Conservation (phyloP, 2,329 filamentous ascomycete genomes). For the Penicillium sp. region DNA sequence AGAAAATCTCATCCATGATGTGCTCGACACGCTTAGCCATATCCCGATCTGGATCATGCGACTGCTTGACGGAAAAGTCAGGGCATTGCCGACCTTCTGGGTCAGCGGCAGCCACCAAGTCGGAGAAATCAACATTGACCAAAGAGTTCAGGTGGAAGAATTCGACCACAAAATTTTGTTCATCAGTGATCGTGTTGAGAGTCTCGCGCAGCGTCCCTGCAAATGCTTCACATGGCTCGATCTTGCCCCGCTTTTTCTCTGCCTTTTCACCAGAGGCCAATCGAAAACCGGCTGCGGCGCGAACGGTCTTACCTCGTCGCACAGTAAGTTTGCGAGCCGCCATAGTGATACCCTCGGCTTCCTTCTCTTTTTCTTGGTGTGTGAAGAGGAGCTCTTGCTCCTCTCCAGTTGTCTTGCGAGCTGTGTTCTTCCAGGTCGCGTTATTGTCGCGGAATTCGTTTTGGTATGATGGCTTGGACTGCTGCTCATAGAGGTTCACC, state of each 20-base stretch:
- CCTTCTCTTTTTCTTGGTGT: conserved; percentile 82
- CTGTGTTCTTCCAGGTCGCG: conserved; percentile 75
- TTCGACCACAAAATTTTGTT: conserved; percentile 96
- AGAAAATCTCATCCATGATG: conserved; percentile 85
- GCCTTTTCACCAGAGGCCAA: conserved; percentile 47
- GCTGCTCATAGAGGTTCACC: conserved; percentile 76
- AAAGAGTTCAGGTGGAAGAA: conserved; percentile 94
- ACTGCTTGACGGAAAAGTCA: conserved; percentile 70
- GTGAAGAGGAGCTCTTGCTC: conserved; percentile 88
- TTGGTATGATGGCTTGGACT: conserved; percentile 74
- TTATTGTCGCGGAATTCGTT: conserved; percentile 77
- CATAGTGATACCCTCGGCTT: conserved; percentile 64
- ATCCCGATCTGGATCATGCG: conserved; percentile 85
- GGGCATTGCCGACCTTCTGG: conserved; percentile 69
- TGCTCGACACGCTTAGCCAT: conserved; percentile 82
- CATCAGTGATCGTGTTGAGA: conserved; percentile 78
- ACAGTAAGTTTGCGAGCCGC: conserved; percentile 89
- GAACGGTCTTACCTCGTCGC: conserved; percentile 80
- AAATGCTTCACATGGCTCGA: conserved; percentile 79
- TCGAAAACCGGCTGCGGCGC: conserved; percentile 45
- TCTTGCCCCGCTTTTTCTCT: conserved; percentile 58
- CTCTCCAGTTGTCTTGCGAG: conserved; percentile 71
- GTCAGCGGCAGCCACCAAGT: conserved; percentile 65
- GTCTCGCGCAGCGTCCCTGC: conserved; percentile 76
- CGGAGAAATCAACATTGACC: conserved; percentile 77